phyloP scores from a whole-genome alignment of 2,329 filamentous ascomycete genomes.

The Aspergillus fumigatus region DNA sequence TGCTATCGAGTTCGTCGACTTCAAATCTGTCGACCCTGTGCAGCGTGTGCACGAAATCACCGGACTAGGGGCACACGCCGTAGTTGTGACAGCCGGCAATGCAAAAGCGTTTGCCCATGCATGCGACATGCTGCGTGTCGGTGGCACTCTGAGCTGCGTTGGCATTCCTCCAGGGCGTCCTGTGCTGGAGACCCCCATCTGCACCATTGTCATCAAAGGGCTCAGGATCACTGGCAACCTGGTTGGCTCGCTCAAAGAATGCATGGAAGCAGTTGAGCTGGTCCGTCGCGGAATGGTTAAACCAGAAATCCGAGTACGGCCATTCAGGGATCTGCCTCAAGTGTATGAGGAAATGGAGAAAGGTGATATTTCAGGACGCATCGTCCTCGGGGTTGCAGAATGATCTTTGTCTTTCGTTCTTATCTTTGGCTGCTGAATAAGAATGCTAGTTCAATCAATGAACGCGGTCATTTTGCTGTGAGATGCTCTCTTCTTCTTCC shows the following conservation, averaged over 20 bases:
- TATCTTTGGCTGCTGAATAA: neutral
- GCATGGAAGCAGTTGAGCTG: constrained; percentile 44
- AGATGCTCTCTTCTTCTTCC: neutral
- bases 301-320: constrained; percentile 38
- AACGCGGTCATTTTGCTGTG: neutral
- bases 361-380: constrained; percentile 40
- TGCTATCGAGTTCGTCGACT: constrained; percentile 40
- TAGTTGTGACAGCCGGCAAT: constrained; percentile 41
- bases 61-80: constrained; percentile 38
- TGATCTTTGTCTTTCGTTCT: constrained; percentile 1
- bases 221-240: constrained; percentile 42
- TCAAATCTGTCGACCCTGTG: constrained; percentile 31
- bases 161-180: constrained; percentile 41
- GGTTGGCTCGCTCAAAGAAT: constrained; percentile 44
- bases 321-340: constrained; percentile 38
- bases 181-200: constrained; percentile 38
- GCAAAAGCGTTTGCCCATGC: constrained; percentile 40
- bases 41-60: constrained; percentile 35
- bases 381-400: constrained; percentile 40
- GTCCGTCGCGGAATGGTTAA: constrained; percentile 40
- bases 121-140: constrained; percentile 42
- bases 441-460: neutral
- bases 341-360: constrained; percentile 45
- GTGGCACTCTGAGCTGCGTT: constrained; percentile 42
- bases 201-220: constrained; percentile 44